Percentiles rank a stretch among this genome's conserved stretches.
Evolutionary conservation across 805 yeast species (phyloP).

Genomic region (Phaffomyces opuntiae): DNA sequence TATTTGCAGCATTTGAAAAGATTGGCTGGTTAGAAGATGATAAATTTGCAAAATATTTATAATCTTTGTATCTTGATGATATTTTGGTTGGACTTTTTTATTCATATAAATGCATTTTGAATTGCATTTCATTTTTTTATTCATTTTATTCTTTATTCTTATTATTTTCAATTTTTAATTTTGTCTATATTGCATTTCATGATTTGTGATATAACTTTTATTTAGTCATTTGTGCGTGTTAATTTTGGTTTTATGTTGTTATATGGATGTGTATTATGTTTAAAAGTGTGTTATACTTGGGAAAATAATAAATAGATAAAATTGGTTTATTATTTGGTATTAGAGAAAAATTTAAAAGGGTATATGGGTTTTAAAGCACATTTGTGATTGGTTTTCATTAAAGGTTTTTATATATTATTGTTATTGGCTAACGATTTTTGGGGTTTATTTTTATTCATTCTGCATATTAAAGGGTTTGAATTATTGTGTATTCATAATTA

Average conservation of each 20-base stretch:
- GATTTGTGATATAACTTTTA: too few relatives aligned
- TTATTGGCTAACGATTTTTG: not conserved
- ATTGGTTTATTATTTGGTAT: too few relatives aligned
- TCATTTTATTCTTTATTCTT: not conserved
- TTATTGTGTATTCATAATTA: too few relatives aligned
- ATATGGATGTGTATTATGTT: not conserved
- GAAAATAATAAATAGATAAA: not conserved
- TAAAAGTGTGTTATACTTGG: not conserved
- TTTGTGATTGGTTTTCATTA: not conserved
- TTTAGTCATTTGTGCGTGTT: not conserved
- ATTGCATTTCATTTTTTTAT: not conserved
- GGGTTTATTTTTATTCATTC: not conserved
- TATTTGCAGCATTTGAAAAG: constrained; percentile 88
- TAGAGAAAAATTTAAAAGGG: not conserved
- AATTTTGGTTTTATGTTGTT: not conserved
- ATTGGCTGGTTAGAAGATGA: constrained; percentile 92
- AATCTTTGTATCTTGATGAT: constrained; percentile 1
- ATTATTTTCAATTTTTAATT: not conserved
- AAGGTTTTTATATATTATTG: not conserved
- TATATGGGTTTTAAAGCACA: not conserved
- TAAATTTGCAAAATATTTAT: constrained; percentile 47
- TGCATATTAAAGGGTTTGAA: too few relatives aligned
- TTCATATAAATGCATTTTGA: not conserved
- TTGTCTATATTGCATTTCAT: not conserved
- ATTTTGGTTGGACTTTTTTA: constrained; percentile 16